Conservation (phyloP, 2,329 filamentous ascomycete genomes). For the Chaetomium globosum region DNA sequence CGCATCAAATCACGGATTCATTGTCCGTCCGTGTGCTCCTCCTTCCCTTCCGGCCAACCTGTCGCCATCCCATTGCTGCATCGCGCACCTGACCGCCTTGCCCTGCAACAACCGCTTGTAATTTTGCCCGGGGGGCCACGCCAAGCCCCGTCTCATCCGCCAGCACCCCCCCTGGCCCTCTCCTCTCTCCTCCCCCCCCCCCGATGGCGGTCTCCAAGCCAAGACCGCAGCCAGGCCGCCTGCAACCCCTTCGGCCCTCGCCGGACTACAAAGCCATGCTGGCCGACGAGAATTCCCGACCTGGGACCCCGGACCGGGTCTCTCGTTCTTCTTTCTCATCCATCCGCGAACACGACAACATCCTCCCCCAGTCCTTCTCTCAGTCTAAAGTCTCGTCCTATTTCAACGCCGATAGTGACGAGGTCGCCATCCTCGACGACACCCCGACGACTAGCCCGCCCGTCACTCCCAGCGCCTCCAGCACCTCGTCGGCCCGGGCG, state of each 20-base stretch:
- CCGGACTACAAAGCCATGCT: slow-evolving; percentile 39
- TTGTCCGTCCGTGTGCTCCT: slow-evolving; percentile 23
- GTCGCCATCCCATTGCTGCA: slow-evolving; percentile 33
- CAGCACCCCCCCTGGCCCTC: slow-evolving; percentile 17
- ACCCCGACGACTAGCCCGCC: slow-evolving; percentile 3
- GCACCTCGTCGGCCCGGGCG: slow-evolving; percentile 42
- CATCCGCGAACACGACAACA: slow-evolving; percentile 61
- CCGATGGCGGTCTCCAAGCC: slow-evolving; percentile 36
- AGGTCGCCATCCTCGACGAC: slow-evolving; percentile 53
- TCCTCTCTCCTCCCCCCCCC: background rate
- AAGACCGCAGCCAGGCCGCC: slow-evolving; percentile 32
- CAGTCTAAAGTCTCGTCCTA: slow-evolving; percentile 65
- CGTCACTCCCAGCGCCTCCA: slow-evolving; percentile 41
- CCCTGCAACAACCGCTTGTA: slow-evolving; percentile 11
- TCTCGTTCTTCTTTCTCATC: slow-evolving; percentile 63
- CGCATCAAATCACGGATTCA: slow-evolving; percentile 31
- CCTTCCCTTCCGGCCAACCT: slow-evolving; percentile 17
- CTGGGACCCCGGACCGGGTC: slow-evolving; percentile 43
- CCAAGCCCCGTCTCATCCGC: slow-evolving; percentile 25
- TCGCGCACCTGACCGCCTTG: slow-evolving; percentile 36
- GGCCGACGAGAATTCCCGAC: slow-evolving; percentile 29
- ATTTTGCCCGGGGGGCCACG: slow-evolving; percentile 24
- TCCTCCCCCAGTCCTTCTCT: slow-evolving; percentile 64
- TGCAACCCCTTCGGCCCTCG: slow-evolving; percentile 29
- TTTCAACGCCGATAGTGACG: slow-evolving; percentile 48